These are phyloP conservation scores for Apiotrichum siamense DNA, from an alignment of 1,284 basidiomycete species.

Conservation along the genomic window DNA sequence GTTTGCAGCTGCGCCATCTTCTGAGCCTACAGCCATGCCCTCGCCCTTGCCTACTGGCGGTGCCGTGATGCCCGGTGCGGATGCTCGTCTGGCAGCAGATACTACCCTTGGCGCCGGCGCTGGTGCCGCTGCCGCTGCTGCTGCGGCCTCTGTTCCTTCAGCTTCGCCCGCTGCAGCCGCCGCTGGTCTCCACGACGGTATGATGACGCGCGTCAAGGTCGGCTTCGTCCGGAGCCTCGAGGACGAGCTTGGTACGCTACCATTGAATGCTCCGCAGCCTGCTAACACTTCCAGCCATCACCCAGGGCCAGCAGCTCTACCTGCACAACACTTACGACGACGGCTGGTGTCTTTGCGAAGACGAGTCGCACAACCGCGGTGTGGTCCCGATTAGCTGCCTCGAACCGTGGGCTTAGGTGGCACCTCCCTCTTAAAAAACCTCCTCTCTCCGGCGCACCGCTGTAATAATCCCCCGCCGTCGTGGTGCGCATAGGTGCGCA, in stretches of 20 bases:
- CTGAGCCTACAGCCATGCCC: too few relatives aligned
- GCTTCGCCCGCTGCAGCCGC: constrained; percentile 7
- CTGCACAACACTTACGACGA: constrained; percentile 47
- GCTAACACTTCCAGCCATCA: constrained; percentile 32
- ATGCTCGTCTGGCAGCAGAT: constrained; percentile 2
- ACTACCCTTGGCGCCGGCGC: constrained; percentile 1
- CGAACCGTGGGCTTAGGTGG: constrained; percentile 29
- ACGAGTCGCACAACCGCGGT: constrained; percentile 37
- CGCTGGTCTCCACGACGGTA: constrained; percentile 30
- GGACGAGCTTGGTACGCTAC: constrained; percentile 40
- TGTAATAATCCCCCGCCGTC: background rate
- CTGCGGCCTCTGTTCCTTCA: background rate
- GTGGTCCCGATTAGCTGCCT: constrained; percentile 46
- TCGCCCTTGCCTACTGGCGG: background rate
- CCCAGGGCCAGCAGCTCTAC: constrained; percentile 45
- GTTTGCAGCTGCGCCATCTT: background rate
- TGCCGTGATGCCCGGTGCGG: background rate
- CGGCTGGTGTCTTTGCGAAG: constrained; percentile 47
- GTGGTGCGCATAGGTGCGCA: too few relatives aligned
- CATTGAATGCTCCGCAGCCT: background rate
- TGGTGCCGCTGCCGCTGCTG: constrained; percentile 8
- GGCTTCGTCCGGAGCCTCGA: constrained; percentile 45
- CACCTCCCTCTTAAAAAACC: too few relatives aligned
- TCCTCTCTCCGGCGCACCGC: background rate
- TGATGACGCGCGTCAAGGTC: constrained; percentile 42